A percentile compares a stretch with the other conserved stretches of the same genome.
These are phyloP conservation scores for Lodderomyces metapsilosis DNA, from an alignment of 1,139 yeast species.

Conservation along the genomic window DNA sequence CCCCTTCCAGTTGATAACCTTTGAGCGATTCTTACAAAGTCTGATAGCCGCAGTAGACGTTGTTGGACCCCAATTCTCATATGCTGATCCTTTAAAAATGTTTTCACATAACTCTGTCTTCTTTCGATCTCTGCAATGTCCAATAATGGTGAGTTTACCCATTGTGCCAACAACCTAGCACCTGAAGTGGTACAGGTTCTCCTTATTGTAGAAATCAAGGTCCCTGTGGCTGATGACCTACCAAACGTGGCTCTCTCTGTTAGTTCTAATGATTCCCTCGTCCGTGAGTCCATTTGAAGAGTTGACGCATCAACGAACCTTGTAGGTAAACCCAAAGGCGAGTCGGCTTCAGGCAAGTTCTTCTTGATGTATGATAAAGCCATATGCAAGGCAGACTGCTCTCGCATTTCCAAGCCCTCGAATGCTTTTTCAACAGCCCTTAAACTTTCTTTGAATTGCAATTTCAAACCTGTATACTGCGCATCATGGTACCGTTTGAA, in stretches of 20 bases:
- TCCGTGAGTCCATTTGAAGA: constrained; percentile 80
- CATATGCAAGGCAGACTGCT: constrained; percentile 46
- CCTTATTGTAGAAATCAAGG: constrained; percentile 64
- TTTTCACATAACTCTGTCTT: constrained; percentile 63
- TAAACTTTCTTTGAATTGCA: constrained; percentile 43
- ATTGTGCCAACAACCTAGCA: constrained; percentile 67
- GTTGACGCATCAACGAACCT: constrained; percentile 45
- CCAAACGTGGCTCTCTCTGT: constrained; percentile 52
- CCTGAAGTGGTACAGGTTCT: constrained; percentile 83
- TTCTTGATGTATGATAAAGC: constrained; percentile 38
- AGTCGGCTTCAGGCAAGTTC: constrained; percentile 41
- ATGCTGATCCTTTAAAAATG: constrained; percentile 43
- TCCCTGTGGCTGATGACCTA: constrained; percentile 55
- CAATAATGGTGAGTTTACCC: constrained; percentile 82
- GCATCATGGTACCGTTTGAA: constrained; percentile 55
- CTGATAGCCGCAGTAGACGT: constrained; percentile 31
- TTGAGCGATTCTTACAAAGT: constrained; percentile 39
- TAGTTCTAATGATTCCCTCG: constrained; percentile 80
- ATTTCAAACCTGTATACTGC: constrained; percentile 29
- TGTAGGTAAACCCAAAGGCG: constrained; percentile 36
- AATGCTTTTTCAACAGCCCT: constrained; percentile 56
- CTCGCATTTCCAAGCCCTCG: constrained; percentile 50
- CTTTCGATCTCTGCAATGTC: constrained; percentile 51
- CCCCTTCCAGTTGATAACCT: constrained; percentile 37
- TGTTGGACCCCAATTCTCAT: constrained; percentile 30